These are phyloP conservation scores for Mitragyna speciosa DNA, from an alignment of 257 asterid species.

Conservation along the genomic window DNA sequence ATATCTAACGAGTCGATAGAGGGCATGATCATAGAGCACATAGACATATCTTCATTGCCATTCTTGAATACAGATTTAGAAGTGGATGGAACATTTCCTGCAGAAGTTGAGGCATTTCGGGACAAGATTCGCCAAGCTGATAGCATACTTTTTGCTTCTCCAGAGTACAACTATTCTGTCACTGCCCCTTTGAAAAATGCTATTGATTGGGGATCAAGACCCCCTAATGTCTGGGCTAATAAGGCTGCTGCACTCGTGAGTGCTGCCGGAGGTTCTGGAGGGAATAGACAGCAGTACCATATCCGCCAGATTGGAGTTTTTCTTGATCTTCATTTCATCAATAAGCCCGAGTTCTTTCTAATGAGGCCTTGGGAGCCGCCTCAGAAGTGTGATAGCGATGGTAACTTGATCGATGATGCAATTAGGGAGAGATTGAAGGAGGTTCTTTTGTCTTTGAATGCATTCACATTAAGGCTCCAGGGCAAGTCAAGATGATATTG, in stretches of 20 bases:
- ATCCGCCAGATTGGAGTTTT: conserved; percentile 77
- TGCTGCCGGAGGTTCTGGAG: conserved; percentile 62
- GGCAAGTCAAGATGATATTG: conserved; percentile 25
- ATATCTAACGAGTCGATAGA: conserved; percentile 49
- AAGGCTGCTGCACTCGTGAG: conserved; percentile 71
- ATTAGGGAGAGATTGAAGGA: conserved; percentile 46
- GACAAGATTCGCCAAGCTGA: conserved; percentile 77
- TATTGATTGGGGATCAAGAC: conserved; percentile 78
- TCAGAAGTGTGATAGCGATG: conserved; percentile 56
- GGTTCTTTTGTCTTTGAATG: conserved; percentile 49
- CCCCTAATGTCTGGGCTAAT: conserved; percentile 71
- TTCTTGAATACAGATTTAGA: conserved; percentile 80
- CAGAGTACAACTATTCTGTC: conserved; percentile 84
- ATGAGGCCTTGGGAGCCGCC: conserved; percentile 51
- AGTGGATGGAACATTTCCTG: conserved; percentile 65
- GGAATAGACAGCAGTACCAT: conserved; percentile 68
- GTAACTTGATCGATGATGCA: conserved; percentile 57
- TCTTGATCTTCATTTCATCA: conserved; percentile 75
- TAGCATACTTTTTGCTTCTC: conserved; percentile 75
- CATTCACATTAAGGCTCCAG: conserved; percentile 58
- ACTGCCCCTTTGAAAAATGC: conserved; percentile 81
- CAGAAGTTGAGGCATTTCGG: conserved; percentile 76
- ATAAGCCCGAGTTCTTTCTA: conserved; percentile 69
- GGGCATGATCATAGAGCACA: conserved; percentile 69
- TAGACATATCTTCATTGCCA: conserved; percentile 71